Conservation (phyloP, 2,329 filamentous ascomycete genomes). For the Dothistroma pini region DNA sequence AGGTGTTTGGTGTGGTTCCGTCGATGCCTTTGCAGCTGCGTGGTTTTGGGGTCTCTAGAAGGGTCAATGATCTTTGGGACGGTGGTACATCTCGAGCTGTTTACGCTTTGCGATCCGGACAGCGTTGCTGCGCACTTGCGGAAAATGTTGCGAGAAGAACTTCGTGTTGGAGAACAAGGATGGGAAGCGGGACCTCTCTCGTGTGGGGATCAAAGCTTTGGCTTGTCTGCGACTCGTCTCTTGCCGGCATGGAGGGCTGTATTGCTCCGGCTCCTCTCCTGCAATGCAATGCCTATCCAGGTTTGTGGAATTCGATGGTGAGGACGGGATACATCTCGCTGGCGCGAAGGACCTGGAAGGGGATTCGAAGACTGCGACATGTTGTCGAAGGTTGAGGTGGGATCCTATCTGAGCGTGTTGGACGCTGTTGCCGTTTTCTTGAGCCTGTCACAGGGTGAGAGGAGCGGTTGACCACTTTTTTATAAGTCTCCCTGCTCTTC, state of each 20-base stretch:
- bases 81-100: slow-evolving; percentile 3
- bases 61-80: background rate
- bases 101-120: background rate
- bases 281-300: background rate
- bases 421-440: slow-evolving; percentile 18
- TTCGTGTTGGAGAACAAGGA: slow-evolving; percentile 12
- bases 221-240: slow-evolving; percentile 63
- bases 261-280: background rate
- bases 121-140: background rate
- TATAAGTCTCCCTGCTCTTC: slow-evolving; percentile 38
- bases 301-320: background rate
- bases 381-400: slow-evolving; percentile 22
- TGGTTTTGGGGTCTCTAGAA: background rate
- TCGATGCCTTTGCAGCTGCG: slow-evolving; percentile 10
- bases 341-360: slow-evolving; percentile 6
- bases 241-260: slow-evolving; percentile 16
- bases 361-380: slow-evolving; percentile 1
- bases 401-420: slow-evolving; percentile 18
- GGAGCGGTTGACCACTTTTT: slow-evolving; percentile 35
- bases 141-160: background rate
- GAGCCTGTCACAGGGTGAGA: slow-evolving; percentile 24
- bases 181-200: slow-evolving; percentile 70
- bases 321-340: slow-evolving; percentile 9
- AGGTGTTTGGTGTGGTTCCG: slow-evolving; percentile 7
- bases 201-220: slow-evolving; percentile 92